Conservation (phyloP, 2,329 filamentous ascomycete species). For the Verticillium nonalfalfae region DNA sequence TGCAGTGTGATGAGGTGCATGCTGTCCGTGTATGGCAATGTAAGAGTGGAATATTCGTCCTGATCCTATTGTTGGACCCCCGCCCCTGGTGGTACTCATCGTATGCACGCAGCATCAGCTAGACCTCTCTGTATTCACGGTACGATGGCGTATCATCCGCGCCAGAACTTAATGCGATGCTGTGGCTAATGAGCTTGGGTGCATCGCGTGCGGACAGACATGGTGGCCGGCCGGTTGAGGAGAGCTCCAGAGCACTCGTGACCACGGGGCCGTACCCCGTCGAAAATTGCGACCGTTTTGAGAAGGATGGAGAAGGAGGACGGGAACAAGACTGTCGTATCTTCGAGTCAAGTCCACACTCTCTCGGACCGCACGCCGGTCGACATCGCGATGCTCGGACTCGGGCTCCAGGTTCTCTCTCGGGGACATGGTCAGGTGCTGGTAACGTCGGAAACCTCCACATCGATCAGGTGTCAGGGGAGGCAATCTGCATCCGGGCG, state of each 20-base stretch:
- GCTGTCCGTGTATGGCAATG: not conserved
- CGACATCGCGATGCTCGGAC: not conserved
- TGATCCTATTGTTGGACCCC: not conserved
- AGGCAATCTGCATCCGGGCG: not conserved
- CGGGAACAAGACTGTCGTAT: not conserved
- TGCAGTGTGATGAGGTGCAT: constrained; percentile 1
- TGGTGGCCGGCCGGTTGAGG: not conserved
- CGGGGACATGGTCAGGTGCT: not conserved
- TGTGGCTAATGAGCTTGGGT: not conserved
- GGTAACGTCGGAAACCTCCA: not conserved
- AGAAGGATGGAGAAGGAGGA: not conserved
- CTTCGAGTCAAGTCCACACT: not conserved
- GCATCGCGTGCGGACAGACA: not conserved
- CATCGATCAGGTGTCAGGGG: not conserved
- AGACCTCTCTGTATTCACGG: not conserved
- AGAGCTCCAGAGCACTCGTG: not conserved
- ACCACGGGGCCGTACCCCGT: not conserved
- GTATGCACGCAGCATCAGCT: not conserved
- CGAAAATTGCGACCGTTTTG: not conserved
- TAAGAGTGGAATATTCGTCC: not conserved
- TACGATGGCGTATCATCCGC: not conserved
- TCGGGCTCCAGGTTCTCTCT: not conserved
- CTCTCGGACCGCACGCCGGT: not conserved
- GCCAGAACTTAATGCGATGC: not conserved
- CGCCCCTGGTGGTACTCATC: not conserved